Percentiles rank a stretch among this genome's conserved stretches.
Conservation (phyloP, 805 yeast species). For the Myxozyma geophila region DNA sequence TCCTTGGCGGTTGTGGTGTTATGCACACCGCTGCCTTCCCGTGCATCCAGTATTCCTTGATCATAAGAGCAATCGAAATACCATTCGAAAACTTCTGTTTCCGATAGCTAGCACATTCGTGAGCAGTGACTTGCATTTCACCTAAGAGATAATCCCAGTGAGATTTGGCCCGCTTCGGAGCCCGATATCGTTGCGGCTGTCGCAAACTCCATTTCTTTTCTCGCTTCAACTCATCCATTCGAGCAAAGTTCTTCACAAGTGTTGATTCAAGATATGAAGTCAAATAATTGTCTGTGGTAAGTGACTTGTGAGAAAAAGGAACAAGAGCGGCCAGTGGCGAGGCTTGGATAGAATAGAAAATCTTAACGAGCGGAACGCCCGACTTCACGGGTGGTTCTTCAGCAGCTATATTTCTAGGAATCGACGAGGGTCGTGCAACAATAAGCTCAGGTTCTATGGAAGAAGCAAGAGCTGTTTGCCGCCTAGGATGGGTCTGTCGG, state of each 20-base stretch:
- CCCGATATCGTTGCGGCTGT: slow-evolving; percentile 73
- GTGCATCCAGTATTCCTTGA: slow-evolving; percentile 74
- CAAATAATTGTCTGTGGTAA: slow-evolving; percentile 84
- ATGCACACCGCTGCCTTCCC: slow-evolving; percentile 61
- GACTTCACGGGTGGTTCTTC: slow-evolving; percentile 43
- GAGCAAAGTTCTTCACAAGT: slow-evolving; percentile 80
- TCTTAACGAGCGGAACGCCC: slow-evolving; percentile 67
- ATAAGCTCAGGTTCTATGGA: slow-evolving; percentile 16
- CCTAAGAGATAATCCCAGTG: slow-evolving; percentile 76
- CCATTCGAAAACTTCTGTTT: slow-evolving; percentile 75
- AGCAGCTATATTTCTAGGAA: slow-evolving; percentile 41
- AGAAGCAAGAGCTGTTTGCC: slow-evolving; percentile 3
- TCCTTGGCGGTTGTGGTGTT: slow-evolving; percentile 53
- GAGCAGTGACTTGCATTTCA: slow-evolving; percentile 84
- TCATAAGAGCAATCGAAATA: slow-evolving; percentile 68
- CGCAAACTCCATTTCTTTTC: slow-evolving; percentile 88
- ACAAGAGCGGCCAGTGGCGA: slow-evolving; percentile 79
- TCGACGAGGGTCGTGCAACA: slow-evolving; percentile 8
- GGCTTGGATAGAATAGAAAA: slow-evolving; percentile 85
- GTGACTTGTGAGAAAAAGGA: slow-evolving; percentile 82
- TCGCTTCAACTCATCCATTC: slow-evolving; percentile 89
- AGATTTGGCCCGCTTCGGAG: slow-evolving; percentile 60
- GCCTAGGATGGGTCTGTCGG: slow-evolving; percentile 15
- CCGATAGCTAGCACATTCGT: slow-evolving; percentile 71
- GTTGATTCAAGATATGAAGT: slow-evolving; percentile 87